Base-by-base conservation (phyloP, 352 stramenopile species). In the Phytophthora cactorum region DNA sequence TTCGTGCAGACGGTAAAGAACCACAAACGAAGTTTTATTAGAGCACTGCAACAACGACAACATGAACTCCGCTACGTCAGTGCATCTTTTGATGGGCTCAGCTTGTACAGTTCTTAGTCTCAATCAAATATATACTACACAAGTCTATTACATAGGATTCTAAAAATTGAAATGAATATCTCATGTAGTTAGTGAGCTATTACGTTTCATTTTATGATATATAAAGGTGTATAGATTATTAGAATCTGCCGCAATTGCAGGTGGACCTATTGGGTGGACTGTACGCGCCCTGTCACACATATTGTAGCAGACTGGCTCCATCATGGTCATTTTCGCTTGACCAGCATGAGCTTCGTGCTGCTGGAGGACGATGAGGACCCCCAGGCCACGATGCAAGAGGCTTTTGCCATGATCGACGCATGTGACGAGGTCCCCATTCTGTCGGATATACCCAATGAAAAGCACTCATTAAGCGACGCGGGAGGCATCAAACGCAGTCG, bases 61-160 rank as follows among this genome's bases (percentile, higher is more conserved):
- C 43, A 49, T 28, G 43, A 49, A 49, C 15, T 49, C 43, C 43
- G n/a, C 15, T 49, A 49, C 43, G 43, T 25, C 15, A 49, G 43
- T 49, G 43, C 43, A 49, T 49, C 43, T 28, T 28, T 25, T 49
- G 43, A 49, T 49, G 43, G 43, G 17, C 2, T 49, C 17, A 29
- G 15, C 12, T 46, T 14, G 12, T 43, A n/a, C 36, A 43, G 36
- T 5, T 43, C 8, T 43, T 2, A 5, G 11, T 8, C 4, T 8
- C 32, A 38, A 11, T 38, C 5, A 38, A 38, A 3, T 3, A 8
- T 8, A 3, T 38, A 38, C 5, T 38, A 12, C 1, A 38, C 1
- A 11, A 38, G 8, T 11, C 32, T 38, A 38, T 38, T 38, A 8
- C 32, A 11, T 12, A 38, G 8, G 32, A 8, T 38, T 11, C 6